These are phyloP conservation scores for Cardamine occulta DNA, from an alignment of 345 rosid genomes.

Conservation along the genomic window DNA sequence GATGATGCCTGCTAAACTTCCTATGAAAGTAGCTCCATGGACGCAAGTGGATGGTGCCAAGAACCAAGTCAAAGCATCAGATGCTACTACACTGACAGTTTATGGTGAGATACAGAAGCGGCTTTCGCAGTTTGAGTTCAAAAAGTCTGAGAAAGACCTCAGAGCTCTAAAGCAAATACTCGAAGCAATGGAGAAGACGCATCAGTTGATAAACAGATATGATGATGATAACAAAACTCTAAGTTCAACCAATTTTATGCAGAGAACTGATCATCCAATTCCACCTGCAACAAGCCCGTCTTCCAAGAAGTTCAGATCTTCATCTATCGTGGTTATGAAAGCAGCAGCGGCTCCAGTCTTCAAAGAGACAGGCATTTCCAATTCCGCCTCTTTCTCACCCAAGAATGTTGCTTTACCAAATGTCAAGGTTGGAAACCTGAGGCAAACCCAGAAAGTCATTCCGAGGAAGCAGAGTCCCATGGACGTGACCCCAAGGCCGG, in stretches of 20 bases:
- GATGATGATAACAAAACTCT: conserved; percentile 47
- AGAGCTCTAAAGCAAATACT: conserved; percentile 86
- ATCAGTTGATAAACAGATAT: conserved; percentile 44
- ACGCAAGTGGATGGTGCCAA: conserved; percentile 59
- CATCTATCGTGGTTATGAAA: conserved; percentile 58
- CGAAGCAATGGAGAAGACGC: conserved; percentile 78
- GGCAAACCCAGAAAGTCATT: conserved; percentile 47
- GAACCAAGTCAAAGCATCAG: conserved; percentile 48
- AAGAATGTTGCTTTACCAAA: conserved; percentile 45
- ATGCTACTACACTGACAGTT: conserved; percentile 53
- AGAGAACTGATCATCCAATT: conserved; percentile 43
- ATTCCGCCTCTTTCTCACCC: conserved; percentile 39
- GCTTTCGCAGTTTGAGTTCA: conserved; percentile 74
- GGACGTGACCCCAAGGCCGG: conserved; percentile 54
- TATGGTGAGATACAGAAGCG: conserved; percentile 84
- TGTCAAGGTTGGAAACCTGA: conserved; percentile 44
- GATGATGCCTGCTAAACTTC: conserved; percentile 53
- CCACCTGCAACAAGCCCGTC: conserved; percentile 51
- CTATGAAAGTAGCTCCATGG: conserved; percentile 74
- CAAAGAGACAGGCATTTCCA: conserved; percentile 42
- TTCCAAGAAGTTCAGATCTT: conserved; percentile 53
- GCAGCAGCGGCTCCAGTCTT: conserved; percentile 46
- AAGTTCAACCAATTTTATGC: conserved; percentile 41
- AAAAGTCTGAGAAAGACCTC: conserved; percentile 79
- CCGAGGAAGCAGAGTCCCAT: conserved; percentile 49